These are phyloP conservation scores for Zostera marina DNA, from an alignment of 116 monocot genomes.

Conservation along the genomic window DNA sequence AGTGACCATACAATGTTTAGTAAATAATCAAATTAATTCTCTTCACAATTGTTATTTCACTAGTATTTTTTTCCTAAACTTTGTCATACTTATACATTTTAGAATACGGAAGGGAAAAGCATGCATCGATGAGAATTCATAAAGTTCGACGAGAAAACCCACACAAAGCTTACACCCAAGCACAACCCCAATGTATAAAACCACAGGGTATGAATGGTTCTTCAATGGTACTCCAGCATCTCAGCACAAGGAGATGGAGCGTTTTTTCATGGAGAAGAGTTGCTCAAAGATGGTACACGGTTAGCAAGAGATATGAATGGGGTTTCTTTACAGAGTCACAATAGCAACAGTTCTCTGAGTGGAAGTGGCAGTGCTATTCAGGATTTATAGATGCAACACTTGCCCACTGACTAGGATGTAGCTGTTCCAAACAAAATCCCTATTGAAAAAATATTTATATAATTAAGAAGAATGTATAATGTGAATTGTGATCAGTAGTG, in stretches of 20 bases:
- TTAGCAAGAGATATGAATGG: conserved; percentile 41
- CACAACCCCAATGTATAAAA: conserved; percentile 20
- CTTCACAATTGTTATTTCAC: neutral
- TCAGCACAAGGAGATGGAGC: conserved; percentile 55
- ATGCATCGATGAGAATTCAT: conserved; percentile 42
- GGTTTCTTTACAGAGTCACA: conserved; percentile 47
- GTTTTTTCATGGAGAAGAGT: conserved; percentile 73
- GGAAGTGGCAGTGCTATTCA: conserved; percentile 2
- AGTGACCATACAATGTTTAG: conserved; percentile 80
- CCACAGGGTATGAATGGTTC: conserved; percentile 20
- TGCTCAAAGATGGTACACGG: conserved; percentile 21
- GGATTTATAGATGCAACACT: too few species aligned
- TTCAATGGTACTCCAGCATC: conserved; percentile 22
- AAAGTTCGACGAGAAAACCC: conserved; percentile 11
- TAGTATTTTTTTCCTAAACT: neutral
- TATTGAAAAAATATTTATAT: too few species aligned
- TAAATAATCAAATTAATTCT: neutral
- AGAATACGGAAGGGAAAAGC: conserved; percentile 90
- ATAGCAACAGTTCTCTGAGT: conserved; percentile 51
- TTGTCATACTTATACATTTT: conserved; percentile 1
- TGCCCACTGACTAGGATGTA: too few species aligned
- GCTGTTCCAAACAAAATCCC: too few species aligned
- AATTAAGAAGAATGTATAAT: too few species aligned
- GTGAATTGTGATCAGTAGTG: too few species aligned
- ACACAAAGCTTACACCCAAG: neutral